Conservation (phyloP, 2,329 filamentous ascomycete species). For the Domatiomyces catenatus region DNA sequence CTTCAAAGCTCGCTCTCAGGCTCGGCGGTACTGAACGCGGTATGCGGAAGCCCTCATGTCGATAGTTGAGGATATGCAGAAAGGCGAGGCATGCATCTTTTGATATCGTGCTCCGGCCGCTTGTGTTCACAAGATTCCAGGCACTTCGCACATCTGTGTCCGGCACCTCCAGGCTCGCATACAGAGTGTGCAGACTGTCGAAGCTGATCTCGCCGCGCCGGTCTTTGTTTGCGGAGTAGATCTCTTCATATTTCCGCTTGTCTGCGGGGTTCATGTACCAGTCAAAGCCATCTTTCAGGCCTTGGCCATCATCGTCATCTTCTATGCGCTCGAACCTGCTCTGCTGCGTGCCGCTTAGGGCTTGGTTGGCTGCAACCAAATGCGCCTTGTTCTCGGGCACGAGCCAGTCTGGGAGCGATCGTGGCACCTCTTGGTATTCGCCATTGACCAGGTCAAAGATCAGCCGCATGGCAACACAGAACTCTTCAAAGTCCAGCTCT, state of each 20-base stretch:
- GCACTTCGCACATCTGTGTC: slow-evolving; percentile 73
- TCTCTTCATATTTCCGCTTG: slow-evolving; percentile 89
- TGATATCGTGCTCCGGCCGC: slow-evolving; percentile 64
- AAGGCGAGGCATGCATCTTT: slow-evolving; percentile 93
- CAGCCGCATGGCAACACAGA: slow-evolving; percentile 95
- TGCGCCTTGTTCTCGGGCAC: slow-evolving; percentile 90
- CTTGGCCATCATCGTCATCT: slow-evolving; percentile 58
- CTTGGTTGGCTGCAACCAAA: slow-evolving; percentile 67
- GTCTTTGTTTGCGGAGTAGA: slow-evolving; percentile 85
- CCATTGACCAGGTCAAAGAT: slow-evolving; percentile 97
- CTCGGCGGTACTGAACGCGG: slow-evolving; percentile 81
- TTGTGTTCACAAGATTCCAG: slow-evolving; percentile 96
- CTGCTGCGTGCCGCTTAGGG: slow-evolving; percentile 58
- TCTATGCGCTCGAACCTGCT: slow-evolving; percentile 61
- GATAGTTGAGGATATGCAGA: slow-evolving; percentile 88
- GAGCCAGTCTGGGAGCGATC: slow-evolving; percentile 80
- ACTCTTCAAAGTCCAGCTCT: slow-evolving; percentile 97
- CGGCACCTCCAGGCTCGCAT: slow-evolving; percentile 52
- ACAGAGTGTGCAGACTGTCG: slow-evolving; percentile 27
- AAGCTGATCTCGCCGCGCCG: slow-evolving; percentile 58
- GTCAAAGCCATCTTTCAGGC: slow-evolving; percentile 90
- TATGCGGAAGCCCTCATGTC: slow-evolving; percentile 89
- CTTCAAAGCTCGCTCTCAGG: slow-evolving; percentile 82
- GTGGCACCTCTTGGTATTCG: slow-evolving; percentile 80
- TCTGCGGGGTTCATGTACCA: slow-evolving; percentile 97